Base-by-base conservation (phyloP, 23 red algal genomes). In the Porphyridium purpureum region DNA sequence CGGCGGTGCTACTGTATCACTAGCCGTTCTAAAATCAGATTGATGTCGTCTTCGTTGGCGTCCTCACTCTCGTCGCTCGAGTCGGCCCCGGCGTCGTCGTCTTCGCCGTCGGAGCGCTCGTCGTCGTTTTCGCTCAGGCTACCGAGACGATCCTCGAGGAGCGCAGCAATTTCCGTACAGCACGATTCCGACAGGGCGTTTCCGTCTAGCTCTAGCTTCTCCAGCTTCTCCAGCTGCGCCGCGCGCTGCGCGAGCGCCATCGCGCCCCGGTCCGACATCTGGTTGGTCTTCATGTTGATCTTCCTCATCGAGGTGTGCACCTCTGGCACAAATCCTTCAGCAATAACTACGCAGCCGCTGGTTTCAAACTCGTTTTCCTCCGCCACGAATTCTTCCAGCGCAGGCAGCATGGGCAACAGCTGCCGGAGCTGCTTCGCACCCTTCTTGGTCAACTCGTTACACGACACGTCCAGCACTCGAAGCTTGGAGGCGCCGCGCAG, bases 301-400 rank as follows among this genome's bases (percentile, higher is more conserved):
- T 70, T 49, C 1, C 30, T 29, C 19, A 70, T 46, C 27, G 15
- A 24, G 3, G 29, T 15, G 9, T 53, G 64, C 30, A 24, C 6
- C 14, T 27, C 6, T 23, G 26, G 34, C 35, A 23, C 28, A 23
- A 70, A 30, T 57, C 48, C 64, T 7, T 25, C 14, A 5, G 64
- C 64, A 25, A 70, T n/a, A 24, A 31, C 47, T 1, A 27, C 20
- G 2, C 38, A 46, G 1, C 64, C 64, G 3, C 4, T 53, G 35
- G 38, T 41, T 1, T 49, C 31, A 22, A 70, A 24, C 3, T 70
- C 64, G 47, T 70, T 70, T 29, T 70, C 64, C 8, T 70, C 64
- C 5, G 44, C 19, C 5, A 36, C 48, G 14, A 70, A 49, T 6
- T 29, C 50, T 5, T 41, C 27, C 31, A 24, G 6, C 5, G 64